Conservation (phyloP, 2,329 filamentous ascomycete genomes). For the Aspergillus eucalypticola region DNA sequence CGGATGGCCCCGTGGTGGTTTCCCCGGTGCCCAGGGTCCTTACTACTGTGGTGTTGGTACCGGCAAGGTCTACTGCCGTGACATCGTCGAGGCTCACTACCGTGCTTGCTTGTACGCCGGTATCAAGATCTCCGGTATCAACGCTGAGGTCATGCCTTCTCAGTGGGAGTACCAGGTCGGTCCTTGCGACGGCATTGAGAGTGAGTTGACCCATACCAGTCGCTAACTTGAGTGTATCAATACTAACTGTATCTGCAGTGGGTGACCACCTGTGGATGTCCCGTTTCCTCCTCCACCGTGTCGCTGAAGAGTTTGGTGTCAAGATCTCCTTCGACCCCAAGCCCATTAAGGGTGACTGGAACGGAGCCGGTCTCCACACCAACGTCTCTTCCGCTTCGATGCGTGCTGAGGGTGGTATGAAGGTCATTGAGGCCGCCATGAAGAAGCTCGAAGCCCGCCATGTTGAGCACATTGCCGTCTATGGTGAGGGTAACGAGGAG, state of each 20-base stretch:
- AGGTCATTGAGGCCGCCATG: constrained; percentile 83
- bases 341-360: constrained; percentile 95
- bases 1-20: constrained; percentile 85
- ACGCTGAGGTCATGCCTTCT: constrained; percentile 96
- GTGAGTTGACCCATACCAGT: constrained; percentile 52
- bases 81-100: constrained; percentile 95
- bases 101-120: constrained; percentile 85
- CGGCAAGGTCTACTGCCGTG: constrained; percentile 95
- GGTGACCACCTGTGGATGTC: constrained; percentile 97
- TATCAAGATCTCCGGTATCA: constrained; percentile 95
- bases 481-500: constrained; percentile 92
- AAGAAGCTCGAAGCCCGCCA: constrained; percentile 80
- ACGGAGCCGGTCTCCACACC: constrained; percentile 89
- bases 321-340: constrained; percentile 96
- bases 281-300: constrained; percentile 83
- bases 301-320: constrained; percentile 94
- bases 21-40: constrained; percentile 87
- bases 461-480: constrained; percentile 84
- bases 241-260: constrained; percentile 55
- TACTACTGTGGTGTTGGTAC: constrained; percentile 99
- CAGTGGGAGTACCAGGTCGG: constrained; percentile 99
- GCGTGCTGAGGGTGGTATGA: constrained; percentile 90
- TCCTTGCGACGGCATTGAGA: constrained; percentile 80
- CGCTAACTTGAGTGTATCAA: background rate
- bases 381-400: constrained; percentile 92